These are phyloP conservation scores for Polyporus tsugae DNA, from an alignment of 1,284 basidiomycete species.

Conservation along the genomic window DNA sequence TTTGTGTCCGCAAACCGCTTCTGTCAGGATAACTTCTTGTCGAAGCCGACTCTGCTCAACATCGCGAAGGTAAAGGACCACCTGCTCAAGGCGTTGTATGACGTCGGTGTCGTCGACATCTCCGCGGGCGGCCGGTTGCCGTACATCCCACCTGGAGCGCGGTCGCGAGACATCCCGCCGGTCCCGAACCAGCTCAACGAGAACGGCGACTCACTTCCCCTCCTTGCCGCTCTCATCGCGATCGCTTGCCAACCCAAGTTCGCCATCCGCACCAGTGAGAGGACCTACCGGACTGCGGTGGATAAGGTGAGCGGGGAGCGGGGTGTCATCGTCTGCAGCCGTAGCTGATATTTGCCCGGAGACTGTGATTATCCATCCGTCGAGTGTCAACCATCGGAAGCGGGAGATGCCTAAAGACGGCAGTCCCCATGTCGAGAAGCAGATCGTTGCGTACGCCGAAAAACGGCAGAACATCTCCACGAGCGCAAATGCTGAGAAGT, in stretches of 20 bases:
- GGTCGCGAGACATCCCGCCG: constrained; percentile 39
- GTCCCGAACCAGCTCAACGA: constrained; percentile 78
- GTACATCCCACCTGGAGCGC: constrained; percentile 34
- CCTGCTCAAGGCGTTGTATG: constrained; percentile 80
- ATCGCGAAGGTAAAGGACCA: constrained; percentile 90
- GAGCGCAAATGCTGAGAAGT: constrained; percentile 63
- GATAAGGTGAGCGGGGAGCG: constrained; percentile 73
- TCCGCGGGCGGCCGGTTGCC: constrained; percentile 67
- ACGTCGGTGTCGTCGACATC: constrained; percentile 84
- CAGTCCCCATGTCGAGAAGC: constrained; percentile 66
- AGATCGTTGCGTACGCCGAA: constrained; percentile 87
- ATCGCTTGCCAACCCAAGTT: constrained; percentile 95
- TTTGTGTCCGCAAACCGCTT: constrained; percentile 79
- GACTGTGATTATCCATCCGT: constrained; percentile 83
- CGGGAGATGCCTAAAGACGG: constrained; percentile 55
- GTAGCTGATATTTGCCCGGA: constrained; percentile 39
- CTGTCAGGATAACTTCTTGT: constrained; percentile 88
- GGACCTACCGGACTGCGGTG: constrained; percentile 78
- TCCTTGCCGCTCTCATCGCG: constrained; percentile 89
- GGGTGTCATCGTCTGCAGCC: background rate
- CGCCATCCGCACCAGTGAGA: constrained; percentile 83
- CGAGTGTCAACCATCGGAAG: constrained; percentile 87
- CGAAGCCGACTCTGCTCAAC: constrained; percentile 83
- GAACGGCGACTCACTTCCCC: constrained; percentile 80
- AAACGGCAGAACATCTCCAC: constrained; percentile 82